Base-by-base conservation (phyloP, 73 alveolate species). In the Breviolum minutum region DNA sequence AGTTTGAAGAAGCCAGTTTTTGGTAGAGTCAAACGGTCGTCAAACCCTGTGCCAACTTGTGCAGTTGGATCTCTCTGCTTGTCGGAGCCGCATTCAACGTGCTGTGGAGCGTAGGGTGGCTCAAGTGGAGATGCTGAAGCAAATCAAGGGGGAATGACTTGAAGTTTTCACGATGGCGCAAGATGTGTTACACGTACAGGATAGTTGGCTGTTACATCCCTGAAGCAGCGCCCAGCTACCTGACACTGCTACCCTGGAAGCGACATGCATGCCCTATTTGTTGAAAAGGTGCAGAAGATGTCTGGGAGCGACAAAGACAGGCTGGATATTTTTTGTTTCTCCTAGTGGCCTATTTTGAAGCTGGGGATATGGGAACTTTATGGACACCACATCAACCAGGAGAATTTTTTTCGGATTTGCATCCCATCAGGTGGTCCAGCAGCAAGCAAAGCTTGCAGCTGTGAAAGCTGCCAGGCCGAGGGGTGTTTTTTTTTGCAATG, bases 21-120 rank as follows among this genome's bases (percentile, higher is more conserved):
- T 40, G 54, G 54, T 40, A 40, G 54, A 40, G 3, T 40, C 54
- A 40, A 40, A 40, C 0, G 54, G 54, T 40, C 54, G 54, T 3
- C 54, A 40, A 40, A 40, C 32, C 24, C 20, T 76, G 60, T 8
- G 85, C 29, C 29, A 29, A 73, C 82, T 79, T 26, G 8, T 13
- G 87, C 92, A 83, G 92, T 83, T 83, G 92, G 73, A 83, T 83
- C 92, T 83, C 92, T 62, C 73, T 61, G 27, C 76, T 62, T 61
- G 92, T 74, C 92, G 92, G 26, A 48, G 76, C 60, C 92, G 92
- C 26, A 83, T 83, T 24, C 92, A 83, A 83, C 92, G 92, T 8
- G 73, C 92, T 5, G 92, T 83, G 16, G 48, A 63, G 95, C 95
- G 81, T 86, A 86, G 95, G 95, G 95, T 30, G 32, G 95, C 95